A percentile compares a stretch with the other conserved stretches of the same genome.
phyloP scores from a whole-genome alignment of 2,329 filamentous ascomycete species.

The Sporothrix brasiliensis region DNA sequence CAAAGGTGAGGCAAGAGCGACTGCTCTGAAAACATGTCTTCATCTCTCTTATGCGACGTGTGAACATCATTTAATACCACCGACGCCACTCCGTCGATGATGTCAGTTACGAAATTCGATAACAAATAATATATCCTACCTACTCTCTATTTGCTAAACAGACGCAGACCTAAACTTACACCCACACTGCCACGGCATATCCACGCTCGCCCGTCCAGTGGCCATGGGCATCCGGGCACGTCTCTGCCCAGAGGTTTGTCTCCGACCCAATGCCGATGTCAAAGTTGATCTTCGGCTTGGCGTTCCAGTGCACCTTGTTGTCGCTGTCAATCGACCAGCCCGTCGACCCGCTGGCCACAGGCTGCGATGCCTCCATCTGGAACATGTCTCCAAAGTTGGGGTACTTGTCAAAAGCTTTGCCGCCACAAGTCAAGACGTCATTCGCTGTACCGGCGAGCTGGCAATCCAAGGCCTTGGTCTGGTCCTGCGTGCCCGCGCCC shows the following conservation, averaged over 20 bases:
- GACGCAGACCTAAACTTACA: not conserved
- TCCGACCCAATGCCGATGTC: constrained; percentile 31
- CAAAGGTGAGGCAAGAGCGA: too few species aligned
- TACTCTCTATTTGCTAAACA: not conserved
- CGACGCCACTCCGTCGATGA: too few species aligned
- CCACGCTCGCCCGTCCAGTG: constrained; percentile 34
- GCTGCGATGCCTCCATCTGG: constrained; percentile 30
- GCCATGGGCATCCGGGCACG: constrained; percentile 34
- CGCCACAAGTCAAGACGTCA: constrained; percentile 36
- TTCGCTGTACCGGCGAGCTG: constrained; percentile 24
- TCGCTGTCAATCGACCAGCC: constrained; percentile 36
- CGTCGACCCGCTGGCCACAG: constrained; percentile 22
- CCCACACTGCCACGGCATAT: constrained; percentile 33
- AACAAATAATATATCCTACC: too few species aligned
- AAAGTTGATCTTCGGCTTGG: constrained; percentile 36
- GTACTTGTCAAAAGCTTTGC: constrained; percentile 35
- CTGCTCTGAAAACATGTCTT: too few species aligned
- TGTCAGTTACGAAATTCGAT: too few species aligned
- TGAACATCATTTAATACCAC: too few species aligned
- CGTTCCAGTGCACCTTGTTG: constrained; percentile 35
- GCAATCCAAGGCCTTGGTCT: constrained; percentile 35
- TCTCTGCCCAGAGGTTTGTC: constrained; percentile 36
- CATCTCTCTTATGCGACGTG: too few species aligned
- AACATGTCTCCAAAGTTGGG: constrained; percentile 34
- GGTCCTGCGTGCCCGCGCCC: constrained; percentile 33